Conservation (phyloP, 805 yeast species). For the Danielia oregonensis region DNA sequence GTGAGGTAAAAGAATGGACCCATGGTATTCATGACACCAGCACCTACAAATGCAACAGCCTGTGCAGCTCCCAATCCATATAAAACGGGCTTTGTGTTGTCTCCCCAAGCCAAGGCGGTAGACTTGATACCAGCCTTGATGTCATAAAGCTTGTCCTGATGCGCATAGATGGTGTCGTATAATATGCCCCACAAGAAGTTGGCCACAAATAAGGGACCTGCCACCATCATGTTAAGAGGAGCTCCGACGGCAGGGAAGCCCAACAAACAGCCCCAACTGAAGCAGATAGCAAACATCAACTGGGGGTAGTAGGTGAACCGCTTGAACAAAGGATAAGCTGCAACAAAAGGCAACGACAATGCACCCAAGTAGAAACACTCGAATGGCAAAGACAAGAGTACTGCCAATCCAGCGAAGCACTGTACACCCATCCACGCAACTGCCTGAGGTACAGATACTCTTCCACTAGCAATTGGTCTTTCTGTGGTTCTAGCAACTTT, state of each 20-base stretch:
- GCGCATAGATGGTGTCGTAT: slow-evolving; percentile 96
- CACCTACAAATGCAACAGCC: slow-evolving; percentile 54
- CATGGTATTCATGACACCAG: slow-evolving; percentile 74
- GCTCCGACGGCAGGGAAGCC: slow-evolving; percentile 97
- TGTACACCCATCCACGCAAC: slow-evolving; percentile 68
- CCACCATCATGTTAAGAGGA: slow-evolving; percentile 64
- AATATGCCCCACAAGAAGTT: slow-evolving; percentile 91
- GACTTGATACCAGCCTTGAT: slow-evolving; percentile 88
- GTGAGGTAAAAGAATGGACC: slow-evolving; percentile 82
- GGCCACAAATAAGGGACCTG: slow-evolving; percentile 72
- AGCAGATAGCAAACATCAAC: slow-evolving; percentile 71
- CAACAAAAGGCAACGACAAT: slow-evolving; percentile 71
- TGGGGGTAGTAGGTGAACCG: slow-evolving; percentile 97
- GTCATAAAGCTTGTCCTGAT: slow-evolving; percentile 91
- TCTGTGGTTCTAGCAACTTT: slow-evolving; percentile 85
- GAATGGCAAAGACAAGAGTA: slow-evolving; percentile 68
- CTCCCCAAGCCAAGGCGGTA: slow-evolving; percentile 95
- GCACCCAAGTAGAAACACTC: slow-evolving; percentile 85
- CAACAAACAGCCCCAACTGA: slow-evolving; percentile 89
- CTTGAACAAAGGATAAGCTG: slow-evolving; percentile 88
- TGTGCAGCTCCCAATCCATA: slow-evolving; percentile 65
- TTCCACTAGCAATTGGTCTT: slow-evolving; percentile 90
- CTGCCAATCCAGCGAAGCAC: slow-evolving; percentile 66
- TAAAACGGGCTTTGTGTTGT: slow-evolving; percentile 65
- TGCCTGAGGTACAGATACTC: slow-evolving; percentile 71